A percentile compares a stretch with the other conserved stretches of the same genome.
Conservation (phyloP, 306 rosid species). For the Rosa persica region DNA sequence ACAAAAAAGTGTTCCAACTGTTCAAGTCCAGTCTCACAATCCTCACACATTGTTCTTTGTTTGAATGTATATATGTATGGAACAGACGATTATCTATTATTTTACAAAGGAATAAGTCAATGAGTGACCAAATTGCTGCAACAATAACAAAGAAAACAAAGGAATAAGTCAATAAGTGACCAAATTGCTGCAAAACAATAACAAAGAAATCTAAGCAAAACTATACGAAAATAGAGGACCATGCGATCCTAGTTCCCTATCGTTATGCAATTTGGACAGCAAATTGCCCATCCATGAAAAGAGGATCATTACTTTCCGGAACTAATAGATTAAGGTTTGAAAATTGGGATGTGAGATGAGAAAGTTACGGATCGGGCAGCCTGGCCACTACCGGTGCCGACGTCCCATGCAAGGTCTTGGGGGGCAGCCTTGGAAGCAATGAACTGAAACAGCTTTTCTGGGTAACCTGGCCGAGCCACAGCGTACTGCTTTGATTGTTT, state of each 20-base stretch:
- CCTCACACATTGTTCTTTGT: neutral
- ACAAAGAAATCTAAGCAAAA: neutral
- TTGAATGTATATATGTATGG: neutral
- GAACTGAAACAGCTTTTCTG: conserved; percentile 50
- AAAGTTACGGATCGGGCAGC: conserved; percentile 61
- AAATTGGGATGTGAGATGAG: neutral
- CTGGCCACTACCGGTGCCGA: conserved; percentile 85
- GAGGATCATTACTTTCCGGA: neutral
- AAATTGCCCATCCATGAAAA: neutral
- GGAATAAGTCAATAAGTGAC: no score
- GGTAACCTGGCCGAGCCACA: conserved; percentile 59
- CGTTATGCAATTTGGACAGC: neutral
- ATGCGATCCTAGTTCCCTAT: neutral
- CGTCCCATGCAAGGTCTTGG: conserved; percentile 78
- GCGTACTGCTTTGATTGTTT: conserved; percentile 67
- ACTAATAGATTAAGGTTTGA: neutral
- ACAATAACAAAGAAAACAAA: neutral
- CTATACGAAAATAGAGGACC: neutral
- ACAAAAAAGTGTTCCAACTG: neutral
- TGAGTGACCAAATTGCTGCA: no score
- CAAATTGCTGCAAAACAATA: neutral
- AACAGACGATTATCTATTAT: no score
- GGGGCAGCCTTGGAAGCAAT: conserved; percentile 65
- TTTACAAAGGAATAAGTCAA: no score
- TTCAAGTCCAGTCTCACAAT: neutral